Evolutionary conservation across 176 grass and related monocot genomes (phyloP), one percentile per base, ranked within the genome.

Genomic region (Rhipidocladum racemiflorum): DNA sequence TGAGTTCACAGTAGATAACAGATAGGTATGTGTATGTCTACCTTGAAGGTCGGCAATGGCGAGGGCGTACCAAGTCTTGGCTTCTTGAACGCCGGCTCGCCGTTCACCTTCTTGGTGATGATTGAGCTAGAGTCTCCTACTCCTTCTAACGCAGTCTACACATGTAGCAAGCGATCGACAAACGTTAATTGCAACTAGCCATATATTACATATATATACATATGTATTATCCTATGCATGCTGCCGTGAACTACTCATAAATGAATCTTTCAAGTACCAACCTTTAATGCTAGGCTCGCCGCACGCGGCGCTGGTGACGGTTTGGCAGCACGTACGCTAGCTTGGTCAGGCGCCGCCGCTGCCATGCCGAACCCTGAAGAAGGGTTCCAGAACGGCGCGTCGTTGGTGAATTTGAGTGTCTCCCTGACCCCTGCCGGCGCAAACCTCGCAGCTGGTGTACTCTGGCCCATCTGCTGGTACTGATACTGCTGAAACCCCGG

Each of bases 31-130:
- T 55, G 17, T 18, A 74, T 62, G 24, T 42, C 6, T 87, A 92
- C 91, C 88, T 94, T 94, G 82, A 94, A 94, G 49, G 91, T 94
- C 8, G 91, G 88, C 83, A 94, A 83, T 79, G 88, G 70, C 2
- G 91, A 91, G 5, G 91, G 88, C 2, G 86, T 86, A 65, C 80
- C 85, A 2, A 77, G 54, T 15, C 88, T 94, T 0, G 83, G 80
- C 17, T 91, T 94, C 85, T 94, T 94, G 36, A 66, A 70, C 10
- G 75, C 75, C 15, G 79, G 79, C 48, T 86, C 82, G 4, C 74
- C 67, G 35, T 44, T 81, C 1, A 15, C 65, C 50, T 82, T 93
- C 83, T 94, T 88, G 39, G 20, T 56, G 57, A 78, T 35, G 75
- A 82, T 10, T 68, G 88, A 82, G 25, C 85, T 57, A 11, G 83